Base-by-base conservation (phyloP, 805 yeast species). In the Zygotorulaspora sp. region DNA sequence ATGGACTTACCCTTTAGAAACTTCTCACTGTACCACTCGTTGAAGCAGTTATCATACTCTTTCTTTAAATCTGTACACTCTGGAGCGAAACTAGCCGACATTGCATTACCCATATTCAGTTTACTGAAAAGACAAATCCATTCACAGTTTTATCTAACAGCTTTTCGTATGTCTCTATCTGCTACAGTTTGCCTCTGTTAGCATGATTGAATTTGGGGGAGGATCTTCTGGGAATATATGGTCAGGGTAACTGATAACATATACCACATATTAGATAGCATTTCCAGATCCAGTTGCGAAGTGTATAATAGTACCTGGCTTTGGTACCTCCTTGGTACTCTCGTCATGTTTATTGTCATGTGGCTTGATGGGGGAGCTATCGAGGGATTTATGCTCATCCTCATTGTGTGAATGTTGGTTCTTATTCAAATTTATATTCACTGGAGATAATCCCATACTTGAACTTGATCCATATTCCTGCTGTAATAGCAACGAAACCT, bases 81-180 rank as follows among this genome's bases (percentile, higher is more conserved):
- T 17, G 97, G 96, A 24, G 98, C 97, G 70, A 92, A 84, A 44
- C 96, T 87, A 5, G 95, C 72, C 12, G 89, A 81, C 83, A 83
- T 75, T 36, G 69, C 60, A 62, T 78, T 79, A 35, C 88, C 88
- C 87, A 81, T 80, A 14, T 15, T 32, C 9, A 24, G 12, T 21
- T 21, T 10, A 10, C 23, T n/a, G n/a, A n/a, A n/a, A n/a, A n/a
- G n/a, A n/a, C n/a, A n/a, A n/a, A n/a, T n/a, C n/a, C n/a, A n/a
- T n/a, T n/a, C n/a, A n/a, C n/a, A n/a, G n/a, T n/a, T n/a, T n/a
- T n/a, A n/a, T n/a, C n/a, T n/a, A n/a, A n/a, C n/a, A n/a, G n/a
- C n/a, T n/a, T n/a, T n/a, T n/a, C n/a, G n/a, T n/a, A n/a, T n/a
- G n/a, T n/a, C n/a, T n/a, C n/a, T n/a, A n/a, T n/a, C n/a, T n/a